These are phyloP conservation scores for Forsythia viridissima DNA, from an alignment of 257 asterid species.

Conservation along the genomic window DNA sequence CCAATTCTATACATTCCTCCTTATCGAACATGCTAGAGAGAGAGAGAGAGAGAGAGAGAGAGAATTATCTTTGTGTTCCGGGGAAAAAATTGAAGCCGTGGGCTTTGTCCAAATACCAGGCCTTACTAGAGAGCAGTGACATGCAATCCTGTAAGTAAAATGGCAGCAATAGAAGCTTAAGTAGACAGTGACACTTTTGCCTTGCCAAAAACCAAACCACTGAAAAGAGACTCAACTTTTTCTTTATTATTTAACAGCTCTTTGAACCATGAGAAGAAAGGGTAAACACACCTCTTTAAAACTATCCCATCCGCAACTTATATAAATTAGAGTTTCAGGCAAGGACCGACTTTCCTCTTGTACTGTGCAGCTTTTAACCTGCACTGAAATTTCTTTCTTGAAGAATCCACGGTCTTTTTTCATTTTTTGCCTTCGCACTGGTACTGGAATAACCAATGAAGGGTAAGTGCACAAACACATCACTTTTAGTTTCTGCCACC, in stretches of 20 bases:
- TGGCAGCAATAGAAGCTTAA: constrained; percentile 18
- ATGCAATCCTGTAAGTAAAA: constrained; percentile 66
- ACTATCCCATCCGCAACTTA: constrained; percentile 98
- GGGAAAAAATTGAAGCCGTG: constrained; percentile 92
- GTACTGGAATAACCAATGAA: constrained; percentile 37
- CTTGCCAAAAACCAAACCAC: neutral
- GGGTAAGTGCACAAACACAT: constrained; percentile 20
- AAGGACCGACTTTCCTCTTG: constrained; percentile 51
- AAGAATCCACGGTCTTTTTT: constrained; percentile 90
- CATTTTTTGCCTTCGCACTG: constrained; percentile 45
- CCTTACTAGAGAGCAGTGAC: constrained; percentile 62
- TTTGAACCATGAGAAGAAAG: constrained; percentile 10
- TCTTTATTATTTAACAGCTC: neutral
- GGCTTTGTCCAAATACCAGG: constrained; percentile 85
- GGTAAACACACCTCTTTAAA: constrained; percentile 67
- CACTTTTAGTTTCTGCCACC: constrained; percentile 16
- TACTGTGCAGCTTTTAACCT: constrained; percentile 33
- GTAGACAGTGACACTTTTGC: constrained; percentile 7
- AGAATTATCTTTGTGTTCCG: constrained; percentile 81
- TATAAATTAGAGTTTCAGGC: constrained; percentile 84
- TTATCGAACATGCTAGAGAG: neutral
- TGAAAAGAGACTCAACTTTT: neutral
- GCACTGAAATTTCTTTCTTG: constrained; percentile 71
- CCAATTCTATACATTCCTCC: neutral
- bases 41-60: neutral